Evolutionary conservation across 2,329 filamentous ascomycete species (phyloP), one percentile per base, ranked within the genome.

Genomic region (Diaporthe amygdali): DNA sequence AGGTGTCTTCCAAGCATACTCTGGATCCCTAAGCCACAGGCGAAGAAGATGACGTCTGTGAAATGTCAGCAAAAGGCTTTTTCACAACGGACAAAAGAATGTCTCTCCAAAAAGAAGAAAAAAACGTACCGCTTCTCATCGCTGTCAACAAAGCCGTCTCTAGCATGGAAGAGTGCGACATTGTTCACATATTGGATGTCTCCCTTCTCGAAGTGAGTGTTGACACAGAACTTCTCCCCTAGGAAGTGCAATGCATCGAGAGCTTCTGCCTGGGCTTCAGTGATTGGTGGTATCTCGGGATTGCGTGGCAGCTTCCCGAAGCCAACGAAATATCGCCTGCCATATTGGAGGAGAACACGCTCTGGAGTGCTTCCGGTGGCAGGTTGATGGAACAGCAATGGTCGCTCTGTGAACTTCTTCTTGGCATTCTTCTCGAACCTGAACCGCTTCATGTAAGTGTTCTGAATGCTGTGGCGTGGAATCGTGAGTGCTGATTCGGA

Each of bases 331-430:
- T 81, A 82, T 1, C 90, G 84, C 3, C 90, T 85, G 0, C 87
- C 88, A 73, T 91, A 92, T 73, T 92, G 89, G 37, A 92, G 84
- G 8, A 89, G 79, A 1, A 92, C 78, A 1, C 88, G 84, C 75
- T 91, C 86, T 0, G 88, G 87, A 1, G 77, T 78, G 27, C 7
- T 55, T 0, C 74, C 79, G 0, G 82, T 86, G 12, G 84, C 82
- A 0, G 87, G 84, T 59, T 89, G 86, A 75, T 89, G 84, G 77
- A 89, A 87, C 5, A 92, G 77, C 5, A 91, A 80, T 2, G 90
- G 88, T 0, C 88, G 82, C 15, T 81, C 77, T 54, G 77, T 82
- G 75, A 84, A 90, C 17, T 83, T 82, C 37, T 82, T 82, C 8
- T 80, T 78, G 2, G 80, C 71, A 12, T 71, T 76, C 70, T 87